Conservation (phyloP, 805 yeast species). For the Candida chilensis region DNA sequence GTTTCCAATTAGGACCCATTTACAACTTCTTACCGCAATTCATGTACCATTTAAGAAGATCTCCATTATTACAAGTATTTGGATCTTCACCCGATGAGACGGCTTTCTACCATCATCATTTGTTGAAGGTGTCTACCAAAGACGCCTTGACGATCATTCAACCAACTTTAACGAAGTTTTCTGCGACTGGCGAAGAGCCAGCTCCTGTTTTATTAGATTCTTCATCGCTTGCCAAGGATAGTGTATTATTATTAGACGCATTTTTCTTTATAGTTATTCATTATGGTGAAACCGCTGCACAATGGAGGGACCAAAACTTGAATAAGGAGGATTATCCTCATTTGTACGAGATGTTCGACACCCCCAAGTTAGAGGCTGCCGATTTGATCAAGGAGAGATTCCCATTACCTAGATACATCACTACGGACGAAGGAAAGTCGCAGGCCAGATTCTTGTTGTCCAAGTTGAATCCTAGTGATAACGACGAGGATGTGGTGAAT, state of each 20-base stretch:
- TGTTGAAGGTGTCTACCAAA: slow-evolving; percentile 9
- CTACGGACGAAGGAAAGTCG: slow-evolving; percentile 40
- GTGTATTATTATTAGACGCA: slow-evolving; percentile 13
- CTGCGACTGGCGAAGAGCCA: slow-evolving; percentile 1
- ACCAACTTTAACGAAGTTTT: slow-evolving; percentile 16
- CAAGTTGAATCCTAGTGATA: slow-evolving; percentile 30
- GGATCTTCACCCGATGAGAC: slow-evolving; percentile 37
- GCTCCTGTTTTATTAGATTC: slow-evolving; percentile 6
- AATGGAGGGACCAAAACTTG: slow-evolving; percentile 30
- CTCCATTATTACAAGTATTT: slow-evolving; percentile 24
- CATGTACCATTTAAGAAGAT: slow-evolving; percentile 22
- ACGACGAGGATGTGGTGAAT: slow-evolving; percentile 4
- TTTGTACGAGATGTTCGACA: slow-evolving; percentile 28
- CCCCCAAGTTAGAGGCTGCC: slow-evolving; percentile 33
- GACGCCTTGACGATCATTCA: slow-evolving; percentile 13
- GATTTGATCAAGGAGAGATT: slow-evolving; percentile 29
- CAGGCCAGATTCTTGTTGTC: slow-evolving; percentile 41
- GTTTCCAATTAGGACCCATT: slow-evolving; percentile 2
- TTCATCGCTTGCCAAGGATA: slow-evolving; percentile 4
- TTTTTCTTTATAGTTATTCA: slow-evolving; percentile 11
- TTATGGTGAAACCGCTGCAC: slow-evolving; percentile 8
- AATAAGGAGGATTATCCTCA: slow-evolving; percentile 27
- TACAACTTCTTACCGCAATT: slow-evolving; percentile 18
- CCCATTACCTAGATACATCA: slow-evolving; percentile 37
- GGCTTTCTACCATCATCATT: slow-evolving; percentile 25